These are phyloP conservation scores for Coniella vitis DNA, from an alignment of 2,329 filamentous ascomycete genomes.

Conservation along the genomic window DNA sequence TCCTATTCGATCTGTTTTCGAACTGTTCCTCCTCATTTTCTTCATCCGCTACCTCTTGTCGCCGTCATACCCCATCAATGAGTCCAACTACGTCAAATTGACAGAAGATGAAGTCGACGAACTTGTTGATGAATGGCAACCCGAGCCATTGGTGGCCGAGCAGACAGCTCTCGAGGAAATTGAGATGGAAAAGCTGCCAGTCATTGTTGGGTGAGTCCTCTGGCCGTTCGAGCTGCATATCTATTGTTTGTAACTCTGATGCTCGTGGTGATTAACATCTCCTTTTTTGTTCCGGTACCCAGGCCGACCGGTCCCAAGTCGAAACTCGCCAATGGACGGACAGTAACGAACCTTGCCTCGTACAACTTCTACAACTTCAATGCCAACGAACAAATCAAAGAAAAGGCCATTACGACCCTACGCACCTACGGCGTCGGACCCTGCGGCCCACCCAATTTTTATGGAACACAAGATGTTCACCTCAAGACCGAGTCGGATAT, in stretches of 20 bases:
- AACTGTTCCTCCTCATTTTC: constrained; percentile 90
- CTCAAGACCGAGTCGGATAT: constrained; percentile 96
- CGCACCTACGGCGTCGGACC: constrained; percentile 95
- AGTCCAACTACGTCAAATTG: constrained; percentile 81
- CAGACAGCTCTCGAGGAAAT: constrained; percentile 69
- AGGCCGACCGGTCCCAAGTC: constrained; percentile 86
- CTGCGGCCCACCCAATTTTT: constrained; percentile 95
- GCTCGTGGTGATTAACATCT: too few relatives aligned
- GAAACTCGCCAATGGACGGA: constrained; percentile 81
- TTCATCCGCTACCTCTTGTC: constrained; percentile 89
- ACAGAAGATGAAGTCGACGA: constrained; percentile 96
- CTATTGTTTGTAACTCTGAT: background rate
- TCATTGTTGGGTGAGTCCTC: constrained; percentile 71
- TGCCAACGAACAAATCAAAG: constrained; percentile 83
- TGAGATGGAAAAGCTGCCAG: constrained; percentile 76
- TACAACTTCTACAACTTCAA: constrained; percentile 99
- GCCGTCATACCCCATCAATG: constrained; percentile 86
- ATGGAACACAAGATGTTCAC: constrained; percentile 96
- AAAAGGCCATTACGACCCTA: constrained; percentile 89
- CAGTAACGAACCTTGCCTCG: constrained; percentile 86
- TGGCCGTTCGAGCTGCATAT: background rate
- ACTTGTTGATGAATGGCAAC: constrained; percentile 91
- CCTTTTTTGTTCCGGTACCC: background rate
- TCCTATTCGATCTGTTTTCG: constrained; percentile 85
- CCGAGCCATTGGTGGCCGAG: constrained; percentile 78